Conservation (phyloP, 257 asterid genomes). For the Ligustrum vulgare region DNA sequence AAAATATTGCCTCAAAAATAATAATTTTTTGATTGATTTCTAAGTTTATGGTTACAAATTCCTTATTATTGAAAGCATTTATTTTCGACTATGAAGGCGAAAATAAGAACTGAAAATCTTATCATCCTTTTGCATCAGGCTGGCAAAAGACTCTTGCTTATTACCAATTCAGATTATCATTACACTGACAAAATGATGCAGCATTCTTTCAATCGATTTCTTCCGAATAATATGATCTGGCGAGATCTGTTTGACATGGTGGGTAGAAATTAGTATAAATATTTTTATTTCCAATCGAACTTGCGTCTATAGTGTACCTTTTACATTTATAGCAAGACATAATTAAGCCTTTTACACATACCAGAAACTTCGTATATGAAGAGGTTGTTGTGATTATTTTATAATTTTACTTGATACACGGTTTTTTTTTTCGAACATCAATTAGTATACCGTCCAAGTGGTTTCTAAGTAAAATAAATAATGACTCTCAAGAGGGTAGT, state of each 20-base stretch:
- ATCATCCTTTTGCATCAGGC: slow-evolving; percentile 53
- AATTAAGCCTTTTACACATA: slow-evolving; percentile 11
- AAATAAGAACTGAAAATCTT: slow-evolving; percentile 4
- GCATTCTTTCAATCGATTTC: slow-evolving; percentile 85
- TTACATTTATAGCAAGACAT: slow-evolving; percentile 11
- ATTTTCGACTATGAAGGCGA: neutral
- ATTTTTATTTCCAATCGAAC: slow-evolving; percentile 15
- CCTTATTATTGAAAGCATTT: slow-evolving; percentile 8
- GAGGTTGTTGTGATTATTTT: neutral
- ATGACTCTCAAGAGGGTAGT: slow-evolving; percentile 14
- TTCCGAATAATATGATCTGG: slow-evolving; percentile 93
- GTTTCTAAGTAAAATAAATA: slow-evolving; percentile 6
- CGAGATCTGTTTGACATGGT: slow-evolving; percentile 89
- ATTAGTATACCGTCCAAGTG: neutral
- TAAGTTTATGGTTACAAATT: neutral
- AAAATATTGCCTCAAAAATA: slow-evolving; percentile 3
- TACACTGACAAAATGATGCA: slow-evolving; percentile 94
- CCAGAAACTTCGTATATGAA: slow-evolving; percentile 19
- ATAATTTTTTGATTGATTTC: slow-evolving; percentile 16
- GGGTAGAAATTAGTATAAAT: slow-evolving; percentile 26
- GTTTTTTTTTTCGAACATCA: neutral
- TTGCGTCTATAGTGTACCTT: slow-evolving; percentile 11
- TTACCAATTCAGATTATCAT: slow-evolving; percentile 89
- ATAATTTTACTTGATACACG: neutral
- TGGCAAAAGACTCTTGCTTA: slow-evolving; percentile 81